phyloP scores from a whole-genome alignment of 139 green algal species.

The Picochlorum sp. region DNA sequence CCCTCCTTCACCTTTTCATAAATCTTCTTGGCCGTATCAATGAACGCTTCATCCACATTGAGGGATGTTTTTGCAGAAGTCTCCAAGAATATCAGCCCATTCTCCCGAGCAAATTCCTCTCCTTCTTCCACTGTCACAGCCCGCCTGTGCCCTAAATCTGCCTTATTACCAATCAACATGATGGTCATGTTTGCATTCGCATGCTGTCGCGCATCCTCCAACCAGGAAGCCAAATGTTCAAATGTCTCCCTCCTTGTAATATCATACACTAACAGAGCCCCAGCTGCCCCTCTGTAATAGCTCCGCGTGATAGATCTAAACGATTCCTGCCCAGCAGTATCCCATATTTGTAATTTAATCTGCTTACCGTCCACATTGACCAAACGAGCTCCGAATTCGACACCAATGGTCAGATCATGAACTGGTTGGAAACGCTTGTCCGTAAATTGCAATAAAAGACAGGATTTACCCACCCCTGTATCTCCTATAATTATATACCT shows the following conservation, averaged over 20 bases:
- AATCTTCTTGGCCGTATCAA: slow-evolving; percentile 94
- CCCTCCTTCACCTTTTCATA: slow-evolving; percentile 95
- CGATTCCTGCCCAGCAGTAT: slow-evolving; percentile 93
- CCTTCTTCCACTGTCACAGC: slow-evolving; percentile 95
- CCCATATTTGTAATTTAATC: slow-evolving; percentile 99
- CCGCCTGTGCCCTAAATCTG: slow-evolving; percentile 80
- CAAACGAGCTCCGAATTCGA: slow-evolving; percentile 77
- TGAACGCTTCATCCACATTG: slow-evolving; percentile 99
- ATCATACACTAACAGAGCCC: slow-evolving; percentile 97
- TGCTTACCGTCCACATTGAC: slow-evolving; percentile 97
- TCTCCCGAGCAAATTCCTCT: slow-evolving; percentile 95
- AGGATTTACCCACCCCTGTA: slow-evolving; percentile 98
- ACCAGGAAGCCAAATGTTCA: slow-evolving; percentile 93
- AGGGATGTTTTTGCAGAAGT: slow-evolving; percentile 94
- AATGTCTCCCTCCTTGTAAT: slow-evolving; percentile 98
- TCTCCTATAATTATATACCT: slow-evolving; percentile 89
- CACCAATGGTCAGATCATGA: slow-evolving; percentile 71
- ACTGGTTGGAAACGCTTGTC: slow-evolving; percentile 91
- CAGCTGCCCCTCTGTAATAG: slow-evolving; percentile 98
- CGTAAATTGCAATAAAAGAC: slow-evolving; percentile 98
- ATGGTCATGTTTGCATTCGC: slow-evolving; percentile 99
- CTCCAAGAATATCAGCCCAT: slow-evolving; percentile 98
- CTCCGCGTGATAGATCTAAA: slow-evolving; percentile 95
- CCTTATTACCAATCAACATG: slow-evolving; percentile 99
- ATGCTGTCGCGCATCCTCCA: slow-evolving; percentile 97